Evolutionary conservation across 2,329 filamentous ascomycete species (phyloP).

Genomic region (Neocucurbitaria cava): DNA sequence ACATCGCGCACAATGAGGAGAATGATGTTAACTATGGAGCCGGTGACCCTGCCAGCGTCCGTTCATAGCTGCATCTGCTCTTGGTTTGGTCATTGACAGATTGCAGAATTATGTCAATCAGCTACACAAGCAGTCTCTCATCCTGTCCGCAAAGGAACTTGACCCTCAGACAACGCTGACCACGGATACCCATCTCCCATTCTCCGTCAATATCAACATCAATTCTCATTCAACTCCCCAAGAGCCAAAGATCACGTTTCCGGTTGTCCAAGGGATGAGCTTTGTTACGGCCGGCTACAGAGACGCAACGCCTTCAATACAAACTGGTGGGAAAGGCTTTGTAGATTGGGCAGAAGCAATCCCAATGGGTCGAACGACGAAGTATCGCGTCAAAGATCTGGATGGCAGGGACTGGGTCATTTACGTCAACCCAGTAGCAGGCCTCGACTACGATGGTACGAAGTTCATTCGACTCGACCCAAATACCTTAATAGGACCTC

Average conservation of each 20-base stretch:
- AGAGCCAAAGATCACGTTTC: slow-evolving; percentile 73
- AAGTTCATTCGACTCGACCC: slow-evolving; percentile 70
- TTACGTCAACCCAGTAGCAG: slow-evolving; percentile 68
- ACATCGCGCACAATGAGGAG: slow-evolving; percentile 75
- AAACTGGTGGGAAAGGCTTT: slow-evolving; percentile 75
- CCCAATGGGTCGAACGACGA: slow-evolving; percentile 70
- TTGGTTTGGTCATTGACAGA: not conserved
- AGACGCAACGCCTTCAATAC: slow-evolving; percentile 73
- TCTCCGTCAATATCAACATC: slow-evolving; percentile 73
- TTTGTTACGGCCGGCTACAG: slow-evolving; percentile 82
- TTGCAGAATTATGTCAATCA: slow-evolving; percentile 78
- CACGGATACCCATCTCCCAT: slow-evolving; percentile 60
- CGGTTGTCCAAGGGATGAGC: slow-evolving; percentile 86
- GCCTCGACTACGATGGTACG: slow-evolving; percentile 63
- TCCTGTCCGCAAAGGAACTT: slow-evolving; percentile 80
- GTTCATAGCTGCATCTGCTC: not conserved
- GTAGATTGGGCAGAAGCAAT: slow-evolving; percentile 65
- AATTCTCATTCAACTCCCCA: slow-evolving; percentile 58
- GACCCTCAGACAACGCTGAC: slow-evolving; percentile 64
- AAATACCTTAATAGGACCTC: slow-evolving; percentile 68
- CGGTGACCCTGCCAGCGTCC: slow-evolving; percentile 41
- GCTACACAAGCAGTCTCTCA: slow-evolving; percentile 75
- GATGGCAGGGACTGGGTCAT: slow-evolving; percentile 76
- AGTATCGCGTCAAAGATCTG: slow-evolving; percentile 76
- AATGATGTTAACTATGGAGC: slow-evolving; percentile 71